Evolutionary conservation across 23 red algal species (phyloP).

Genomic region (Porphyridium purpureum): DNA sequence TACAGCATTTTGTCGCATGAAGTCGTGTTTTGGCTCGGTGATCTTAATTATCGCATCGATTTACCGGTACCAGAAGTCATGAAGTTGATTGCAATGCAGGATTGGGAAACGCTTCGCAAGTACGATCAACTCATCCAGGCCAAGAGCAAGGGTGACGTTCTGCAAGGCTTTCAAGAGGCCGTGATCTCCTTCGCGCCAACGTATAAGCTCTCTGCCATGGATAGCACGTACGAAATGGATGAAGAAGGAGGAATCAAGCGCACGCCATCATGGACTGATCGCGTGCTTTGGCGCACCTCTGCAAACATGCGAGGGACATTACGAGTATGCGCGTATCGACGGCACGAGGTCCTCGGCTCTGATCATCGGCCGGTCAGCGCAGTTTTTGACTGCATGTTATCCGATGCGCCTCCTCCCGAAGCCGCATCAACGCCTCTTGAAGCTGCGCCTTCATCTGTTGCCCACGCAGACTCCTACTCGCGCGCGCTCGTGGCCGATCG

Average conservation of each 20-base stretch:
- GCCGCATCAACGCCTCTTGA: no score
- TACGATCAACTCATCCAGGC: conserved; percentile 57
- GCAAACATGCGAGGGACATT: not conserved
- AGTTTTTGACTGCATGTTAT: conserved; percentile 32
- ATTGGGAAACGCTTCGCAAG: conserved; percentile 34
- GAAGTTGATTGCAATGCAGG: conserved; percentile 13
- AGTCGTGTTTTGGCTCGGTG: conserved; percentile 52
- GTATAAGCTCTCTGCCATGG: conserved; percentile 49
- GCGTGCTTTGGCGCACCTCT: conserved; percentile 44
- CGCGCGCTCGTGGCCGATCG: no score
- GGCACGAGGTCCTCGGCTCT: conserved; percentile 70
- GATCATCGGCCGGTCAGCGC: conserved; percentile 82
- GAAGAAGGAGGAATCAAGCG: conserved; percentile 28
- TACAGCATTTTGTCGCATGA: conserved; percentile 2
- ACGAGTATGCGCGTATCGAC: conserved; percentile 1
- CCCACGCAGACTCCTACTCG: no score
- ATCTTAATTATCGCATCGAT: conserved; percentile 84
- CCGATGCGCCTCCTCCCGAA: no score
- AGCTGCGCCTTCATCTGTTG: no score
- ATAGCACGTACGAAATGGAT: conserved; percentile 31
- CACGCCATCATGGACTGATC: conserved; percentile 77
- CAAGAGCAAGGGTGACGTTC: conserved; percentile 23
- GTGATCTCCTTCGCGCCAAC: conserved; percentile 65
- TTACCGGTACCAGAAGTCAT: conserved; percentile 55
- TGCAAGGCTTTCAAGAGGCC: conserved; percentile 68